Base-by-base conservation (phyloP, 345 rosid genomes). In the Lepidium didymum region DNA sequence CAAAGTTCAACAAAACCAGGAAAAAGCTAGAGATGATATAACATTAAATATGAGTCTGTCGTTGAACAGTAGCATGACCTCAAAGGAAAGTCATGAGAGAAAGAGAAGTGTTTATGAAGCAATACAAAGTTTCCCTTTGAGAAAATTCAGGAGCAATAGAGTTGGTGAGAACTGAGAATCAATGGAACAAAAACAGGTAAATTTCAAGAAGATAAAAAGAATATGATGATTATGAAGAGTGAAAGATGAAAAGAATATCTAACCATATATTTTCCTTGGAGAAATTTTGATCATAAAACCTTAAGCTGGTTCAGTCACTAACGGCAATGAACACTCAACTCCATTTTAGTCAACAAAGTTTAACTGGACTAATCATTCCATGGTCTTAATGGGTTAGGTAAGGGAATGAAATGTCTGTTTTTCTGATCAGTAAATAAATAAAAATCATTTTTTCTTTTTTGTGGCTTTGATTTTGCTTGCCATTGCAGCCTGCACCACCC, bases 1-100 rank as follows among this genome's bases (percentile, higher is more conserved):
- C 45, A 19, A 19, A 10, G 46, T 51, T 1, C 35, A 33, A 67
- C 46, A 68, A 37, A 11, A 42, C 4, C 3, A 64, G 65, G 44
- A 15, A 23, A 21, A 55, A 18, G 34, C n/a, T 40, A 4, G 13
- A 71, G 31, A 54, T 25, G 41, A 21, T 6, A 1, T 56, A 29
- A 64, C 61, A 35, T 62, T 49, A 49, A 49, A 52, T 38, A 43
- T 23, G 56, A 51, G 43, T 43, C 10, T 61, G 43, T 52, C 78
- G 70, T 68, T 43, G 66, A 69, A 74, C 45, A 51, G 67, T 19
- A 69, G 68, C 84, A 82, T 82, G 81, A 80, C 81, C 82, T 81
- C 72, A 66, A 77, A 78, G 81, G 45, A 34, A 83, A 79, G 77
- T 67, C 47, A 69, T 57, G 56, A 61, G 53, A 72, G 59, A 66